A percentile compares a stretch with the other conserved stretches of the same genome.
Evolutionary conservation across 371 early-diverging fungal genomes (phyloP).

Genomic region (Nematocida parisii): DNA sequence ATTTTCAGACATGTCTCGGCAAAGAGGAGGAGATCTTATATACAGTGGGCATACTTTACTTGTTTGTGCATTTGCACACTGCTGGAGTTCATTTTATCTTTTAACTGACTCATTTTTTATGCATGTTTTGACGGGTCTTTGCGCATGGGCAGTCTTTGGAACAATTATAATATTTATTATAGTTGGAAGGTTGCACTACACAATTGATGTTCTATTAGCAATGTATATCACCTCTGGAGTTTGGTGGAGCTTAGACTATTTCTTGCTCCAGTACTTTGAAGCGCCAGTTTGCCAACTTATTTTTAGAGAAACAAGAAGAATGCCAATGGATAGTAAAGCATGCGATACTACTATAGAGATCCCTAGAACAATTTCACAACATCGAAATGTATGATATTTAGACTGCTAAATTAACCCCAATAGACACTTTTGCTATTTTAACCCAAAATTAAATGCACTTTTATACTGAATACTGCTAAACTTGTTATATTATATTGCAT

Average conservation of each 20-base stretch:
- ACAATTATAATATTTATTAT: conserved; percentile 43
- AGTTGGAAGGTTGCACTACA: conserved; percentile 53
- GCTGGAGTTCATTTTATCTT: conserved; percentile 55
- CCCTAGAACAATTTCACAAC: background rate
- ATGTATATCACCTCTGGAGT: conserved; percentile 48
- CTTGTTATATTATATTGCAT: too few relatives aligned
- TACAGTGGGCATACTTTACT: conserved; percentile 58
- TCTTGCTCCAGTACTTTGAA: conserved; percentile 38
- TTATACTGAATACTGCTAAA: too few relatives aligned
- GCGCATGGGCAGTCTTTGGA: conserved; percentile 25
- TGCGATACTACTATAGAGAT: background rate
- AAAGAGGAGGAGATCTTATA: conserved; percentile 55
- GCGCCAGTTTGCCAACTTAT: conserved; percentile 23
- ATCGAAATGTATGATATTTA: background rate
- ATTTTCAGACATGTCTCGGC: conserved; percentile 17
- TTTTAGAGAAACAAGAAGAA: conserved; percentile 16
- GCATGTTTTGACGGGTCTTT: conserved; percentile 19
- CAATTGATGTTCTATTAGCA: conserved; percentile 54
- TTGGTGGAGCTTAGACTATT: conserved; percentile 57
- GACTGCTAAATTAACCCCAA: too few relatives aligned
- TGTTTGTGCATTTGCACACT: conserved; percentile 36
- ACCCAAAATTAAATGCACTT: too few relatives aligned
- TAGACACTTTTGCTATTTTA: too few relatives aligned
- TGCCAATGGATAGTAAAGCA: conserved; percentile 9
- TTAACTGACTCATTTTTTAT: conserved; percentile 30